Percentiles rank a stretch among this genome's conserved stretches.
Conservation (phyloP, 2,329 filamentous ascomycete genomes). For the Trichoderma pleuroti region DNA sequence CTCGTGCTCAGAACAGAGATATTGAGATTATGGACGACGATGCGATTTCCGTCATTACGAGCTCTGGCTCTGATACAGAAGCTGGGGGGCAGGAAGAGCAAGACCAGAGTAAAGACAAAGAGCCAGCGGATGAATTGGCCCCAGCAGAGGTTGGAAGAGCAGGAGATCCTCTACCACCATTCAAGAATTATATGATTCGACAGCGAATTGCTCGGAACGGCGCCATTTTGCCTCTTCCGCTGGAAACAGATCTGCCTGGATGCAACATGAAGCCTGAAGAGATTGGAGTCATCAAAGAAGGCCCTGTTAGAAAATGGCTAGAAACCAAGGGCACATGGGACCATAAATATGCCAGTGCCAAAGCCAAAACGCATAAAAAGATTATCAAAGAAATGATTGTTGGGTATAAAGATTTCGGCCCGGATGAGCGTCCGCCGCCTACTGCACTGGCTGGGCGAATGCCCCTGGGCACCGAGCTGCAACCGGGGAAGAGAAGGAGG, state of each 20-base stretch:
- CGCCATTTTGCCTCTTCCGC: constrained; percentile 63
- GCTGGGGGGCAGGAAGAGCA: constrained; percentile 23
- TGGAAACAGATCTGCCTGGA: constrained; percentile 60
- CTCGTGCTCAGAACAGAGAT: constrained; percentile 71
- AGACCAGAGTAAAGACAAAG: constrained; percentile 22
- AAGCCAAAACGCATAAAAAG: constrained; percentile 68
- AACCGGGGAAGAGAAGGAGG: constrained; percentile 53
- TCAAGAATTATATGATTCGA: constrained; percentile 85
- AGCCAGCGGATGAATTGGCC: constrained; percentile 20
- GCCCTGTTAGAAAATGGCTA: constrained; percentile 80
- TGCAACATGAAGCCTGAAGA: constrained; percentile 60
- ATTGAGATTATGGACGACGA: constrained; percentile 83
- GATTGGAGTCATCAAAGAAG: constrained; percentile 76
- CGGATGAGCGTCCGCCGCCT: constrained; percentile 75
- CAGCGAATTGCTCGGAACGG: constrained; percentile 81
- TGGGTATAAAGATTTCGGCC: constrained; percentile 67
- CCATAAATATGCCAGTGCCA: constrained; percentile 63
- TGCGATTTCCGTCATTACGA: constrained; percentile 69
- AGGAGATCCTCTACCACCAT: constrained; percentile 76
- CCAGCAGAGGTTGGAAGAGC: constrained; percentile 68
- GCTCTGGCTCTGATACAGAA: constrained; percentile 43
- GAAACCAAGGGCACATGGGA: constrained; percentile 71
- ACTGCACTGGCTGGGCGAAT: constrained; percentile 75
- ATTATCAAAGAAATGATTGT: constrained; percentile 68
- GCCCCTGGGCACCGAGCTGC: constrained; percentile 42